Conservation (phyloP, 495 filamentous ascomycete genomes). For the Hyaloscypha variabilis region DNA sequence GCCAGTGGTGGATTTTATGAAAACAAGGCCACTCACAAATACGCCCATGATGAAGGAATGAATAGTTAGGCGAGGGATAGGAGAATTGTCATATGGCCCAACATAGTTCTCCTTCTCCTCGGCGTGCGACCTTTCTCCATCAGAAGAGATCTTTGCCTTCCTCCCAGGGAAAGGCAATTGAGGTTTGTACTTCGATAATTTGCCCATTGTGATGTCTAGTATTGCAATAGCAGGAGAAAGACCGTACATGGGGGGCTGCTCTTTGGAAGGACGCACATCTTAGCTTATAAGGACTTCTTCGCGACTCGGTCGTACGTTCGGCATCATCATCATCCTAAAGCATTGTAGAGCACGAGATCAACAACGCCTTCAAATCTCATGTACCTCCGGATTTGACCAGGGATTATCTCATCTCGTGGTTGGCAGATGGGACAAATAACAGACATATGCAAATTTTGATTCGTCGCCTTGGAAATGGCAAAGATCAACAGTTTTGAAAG, state of each 20-base stretch:
- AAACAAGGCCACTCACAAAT: constrained; percentile 34
- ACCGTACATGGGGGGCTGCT: not conserved
- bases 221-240: not conserved
- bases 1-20: not conserved
- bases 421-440: not conserved
- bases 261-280: not conserved
- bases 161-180: constrained; percentile 2
- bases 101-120: constrained; percentile 40
- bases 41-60: constrained; percentile 54
- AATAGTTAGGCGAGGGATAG: constrained; percentile 40
- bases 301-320: not conserved
- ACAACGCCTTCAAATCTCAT: not conserved
- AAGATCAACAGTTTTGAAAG: not conserved
- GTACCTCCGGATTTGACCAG: not conserved
- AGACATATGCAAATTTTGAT: not conserved
- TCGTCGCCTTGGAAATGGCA: not conserved
- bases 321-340: not conserved
- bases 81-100: constrained; percentile 33
- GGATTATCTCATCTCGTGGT: not conserved
- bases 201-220: constrained; percentile 16
- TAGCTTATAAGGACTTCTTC: not conserved
- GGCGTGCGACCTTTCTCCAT: constrained; percentile 12
- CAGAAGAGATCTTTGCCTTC: constrained; percentile 9
- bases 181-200: constrained; percentile 15
- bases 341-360: not conserved